Conservation (phyloP, 805 yeast species). For the Sugiyamaella marilandica region DNA sequence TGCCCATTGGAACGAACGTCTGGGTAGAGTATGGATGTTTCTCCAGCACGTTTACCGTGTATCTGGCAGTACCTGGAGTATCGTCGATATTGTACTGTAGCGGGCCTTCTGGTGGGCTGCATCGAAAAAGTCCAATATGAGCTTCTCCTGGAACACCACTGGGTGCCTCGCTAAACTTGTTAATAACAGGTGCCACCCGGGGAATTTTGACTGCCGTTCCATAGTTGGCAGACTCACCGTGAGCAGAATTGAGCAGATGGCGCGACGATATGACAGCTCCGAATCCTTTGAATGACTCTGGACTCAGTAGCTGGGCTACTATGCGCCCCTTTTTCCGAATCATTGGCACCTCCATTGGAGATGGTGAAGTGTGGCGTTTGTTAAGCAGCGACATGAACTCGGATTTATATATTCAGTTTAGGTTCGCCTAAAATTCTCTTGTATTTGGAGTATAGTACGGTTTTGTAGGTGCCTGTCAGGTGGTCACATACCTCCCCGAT, state of each 20-base stretch:
- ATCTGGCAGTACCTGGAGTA: constrained; percentile 23
- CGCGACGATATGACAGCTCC: constrained; percentile 78
- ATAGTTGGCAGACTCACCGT: constrained; percentile 65
- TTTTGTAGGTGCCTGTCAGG: no score
- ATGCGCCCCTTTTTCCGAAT: constrained; percentile 20
- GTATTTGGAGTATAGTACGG: no score
- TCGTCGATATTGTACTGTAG: constrained; percentile 27
- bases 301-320: constrained; percentile 58
- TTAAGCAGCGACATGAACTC: no score
- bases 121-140: constrained; percentile 79
- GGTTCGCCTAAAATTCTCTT: no score
- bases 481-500: no score
- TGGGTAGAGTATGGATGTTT: constrained; percentile 88
- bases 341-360: neutral
- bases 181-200: constrained; percentile 63
- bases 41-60: constrained; percentile 67
- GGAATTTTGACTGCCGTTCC: constrained; percentile 86
- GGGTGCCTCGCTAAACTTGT: constrained; percentile 45
- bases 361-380: neutral
- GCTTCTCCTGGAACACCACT: constrained; percentile 50
- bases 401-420: no score
- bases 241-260: constrained; percentile 54
- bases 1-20: constrained; percentile 89
- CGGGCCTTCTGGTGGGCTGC: constrained; percentile 68
- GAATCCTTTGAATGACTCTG: constrained; percentile 57